Percentiles rank a stretch among this genome's conserved stretches.
Conservation (phyloP, 192 early-diverging fungal species). For the Coemansia sp. region DNA sequence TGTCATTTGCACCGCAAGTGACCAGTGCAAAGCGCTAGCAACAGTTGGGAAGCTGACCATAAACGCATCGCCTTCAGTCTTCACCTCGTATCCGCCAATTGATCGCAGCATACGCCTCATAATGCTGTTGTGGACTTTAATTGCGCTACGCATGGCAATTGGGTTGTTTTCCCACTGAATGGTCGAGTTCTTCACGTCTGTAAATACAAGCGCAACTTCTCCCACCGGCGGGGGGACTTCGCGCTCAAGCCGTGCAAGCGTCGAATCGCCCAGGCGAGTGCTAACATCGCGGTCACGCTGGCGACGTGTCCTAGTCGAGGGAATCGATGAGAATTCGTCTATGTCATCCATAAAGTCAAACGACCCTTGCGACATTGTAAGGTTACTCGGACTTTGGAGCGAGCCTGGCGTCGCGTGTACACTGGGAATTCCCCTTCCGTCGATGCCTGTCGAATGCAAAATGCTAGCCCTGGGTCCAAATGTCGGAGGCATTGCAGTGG, state of each 20-base stretch:
- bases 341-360: conserved; percentile 47
- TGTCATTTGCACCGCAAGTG: conserved; percentile 80
- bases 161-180: conserved; percentile 87
- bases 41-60: conserved; percentile 91
- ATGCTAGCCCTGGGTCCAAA: conserved; percentile 33
- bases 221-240: conserved; percentile 85
- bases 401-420: conserved; percentile 26
- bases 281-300: conserved; percentile 50
- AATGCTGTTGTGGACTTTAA: conserved; percentile 80
- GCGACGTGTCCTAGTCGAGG: conserved; percentile 40
- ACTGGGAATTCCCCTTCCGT: conserved; percentile 16
- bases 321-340: conserved; percentile 43
- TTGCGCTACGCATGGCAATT: conserved; percentile 80
- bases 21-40: conserved; percentile 81
- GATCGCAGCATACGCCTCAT: conserved; percentile 81
- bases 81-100: conserved; percentile 92
- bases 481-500: conserved; percentile 35
- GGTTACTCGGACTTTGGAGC: conserved; percentile 10
- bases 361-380: conserved; percentile 19
- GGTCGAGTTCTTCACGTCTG: conserved; percentile 94
- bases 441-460: conserved; percentile 20
- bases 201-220: conserved; percentile 86
- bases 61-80: conserved; percentile 94
- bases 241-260: conserved; percentile 63
- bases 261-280: conserved; percentile 54